phyloP scores from a whole-genome alignment of 1,139 yeast species.

The Candida sojae region DNA sequence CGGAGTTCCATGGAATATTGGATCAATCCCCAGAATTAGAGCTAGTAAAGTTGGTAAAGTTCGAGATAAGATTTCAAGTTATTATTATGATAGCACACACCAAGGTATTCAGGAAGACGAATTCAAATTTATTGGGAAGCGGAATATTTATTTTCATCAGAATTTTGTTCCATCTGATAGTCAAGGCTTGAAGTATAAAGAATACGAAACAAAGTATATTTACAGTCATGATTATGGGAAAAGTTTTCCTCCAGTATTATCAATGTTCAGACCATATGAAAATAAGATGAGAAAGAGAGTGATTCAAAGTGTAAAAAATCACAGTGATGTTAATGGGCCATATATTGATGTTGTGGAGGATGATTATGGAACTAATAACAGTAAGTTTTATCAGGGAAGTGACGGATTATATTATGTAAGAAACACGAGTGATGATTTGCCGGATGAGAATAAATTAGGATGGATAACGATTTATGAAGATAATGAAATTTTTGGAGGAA shows the following conservation, averaged over 20 bases:
- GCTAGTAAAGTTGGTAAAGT: conserved; percentile 20
- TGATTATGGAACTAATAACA: conserved; percentile 30
- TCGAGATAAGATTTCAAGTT: conserved; percentile 16
- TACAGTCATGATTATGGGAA: conserved; percentile 27
- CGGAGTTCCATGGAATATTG: conserved; percentile 41
- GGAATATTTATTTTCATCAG: conserved; percentile 34
- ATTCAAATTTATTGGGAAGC: conserved; percentile 27
- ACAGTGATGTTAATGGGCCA: conserved; percentile 23
- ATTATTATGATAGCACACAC: conserved; percentile 1
- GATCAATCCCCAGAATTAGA: conserved; percentile 45
- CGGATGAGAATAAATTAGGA: conserved; percentile 59
- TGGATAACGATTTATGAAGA: conserved; percentile 66
- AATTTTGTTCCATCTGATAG: conserved; percentile 20
- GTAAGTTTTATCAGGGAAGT: conserved; percentile 48
- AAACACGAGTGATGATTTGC: conserved; percentile 58
- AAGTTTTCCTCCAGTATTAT: conserved; percentile 43
- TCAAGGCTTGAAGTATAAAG: conserved; percentile 16
- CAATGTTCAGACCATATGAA: conserved; percentile 57
- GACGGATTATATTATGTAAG: conserved; percentile 52
- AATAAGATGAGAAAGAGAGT: conserved; percentile 42
- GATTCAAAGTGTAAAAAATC: conserved; percentile 23
- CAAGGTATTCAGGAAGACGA: conserved; percentile 16
- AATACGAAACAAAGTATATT: conserved; percentile 26
- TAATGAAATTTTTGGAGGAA: conserved; percentile 21
- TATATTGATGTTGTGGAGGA: conserved; percentile 16